Base-by-base conservation (phyloP, 441 rosid genomes). In the Isatis lusitanica region DNA sequence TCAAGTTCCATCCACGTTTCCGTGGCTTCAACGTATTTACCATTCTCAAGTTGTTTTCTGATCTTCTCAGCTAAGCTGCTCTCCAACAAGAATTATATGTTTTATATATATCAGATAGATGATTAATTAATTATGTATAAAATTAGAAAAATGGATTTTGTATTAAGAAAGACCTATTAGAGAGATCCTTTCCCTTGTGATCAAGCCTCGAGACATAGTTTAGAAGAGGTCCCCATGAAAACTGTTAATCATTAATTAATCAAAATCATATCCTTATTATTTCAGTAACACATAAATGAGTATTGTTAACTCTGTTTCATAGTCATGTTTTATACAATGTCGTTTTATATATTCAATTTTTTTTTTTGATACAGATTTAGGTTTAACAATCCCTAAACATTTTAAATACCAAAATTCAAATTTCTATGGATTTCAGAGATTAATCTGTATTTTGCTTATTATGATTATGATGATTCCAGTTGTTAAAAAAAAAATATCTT, bases 191-290 rank as follows among this genome's bases (percentile, higher is more conserved):
- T 4, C 92, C 98, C 44, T 78, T 88, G 42, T 66, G 53, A 43
- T 91, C 97, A 15, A 94, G 81, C 63, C 96, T 76, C 0, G 97
- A 91, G 4, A 91, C 80, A 70, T 85, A 82, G 63, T 79, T 86
- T 40, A 94, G 93, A 31, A 94, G 88, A 81, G 97, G 97, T 64
- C 88, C 95, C 97, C 97, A 94, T 38, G 97, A 87, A 39, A 87
- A 71, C 96, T 93, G 77, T 52, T 52, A 84, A 59, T 62, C 57
- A 50, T 58, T 31, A 15, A 4, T n/a, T 35, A 73, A 53, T 51
- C 24, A 56, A 35, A 61, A 77, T 33, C 42, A 57, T 36, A 67
- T 18, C 35, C 21, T 8, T 57, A 18, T n/a, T 5, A 40, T 44
- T 15, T 17, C 55, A 42, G 30, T 4, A 2, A 48, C 16, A n/a